Evolutionary conservation across 805 yeast species (phyloP), one percentile per base, ranked within the genome.

Genomic region (Wickerhamiella lipophila): DNA sequence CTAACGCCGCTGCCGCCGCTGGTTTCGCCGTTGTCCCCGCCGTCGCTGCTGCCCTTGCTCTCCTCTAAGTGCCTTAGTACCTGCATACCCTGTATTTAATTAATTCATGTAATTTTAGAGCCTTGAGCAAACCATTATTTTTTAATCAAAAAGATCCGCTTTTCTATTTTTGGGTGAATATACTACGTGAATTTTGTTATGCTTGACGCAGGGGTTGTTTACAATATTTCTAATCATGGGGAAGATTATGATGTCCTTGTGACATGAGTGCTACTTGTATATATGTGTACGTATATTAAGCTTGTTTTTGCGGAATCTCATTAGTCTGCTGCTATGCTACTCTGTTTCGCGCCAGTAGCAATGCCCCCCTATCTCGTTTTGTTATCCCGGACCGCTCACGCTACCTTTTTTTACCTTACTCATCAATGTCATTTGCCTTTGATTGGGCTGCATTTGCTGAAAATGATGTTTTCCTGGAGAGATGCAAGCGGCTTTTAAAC

Each of bases 371-470:
- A n/a, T n/a, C n/a, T n/a, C n/a, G n/a, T n/a, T n/a, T n/a, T n/a
- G n/a, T n/a, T 29, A 29, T 13, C 32, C 32, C 32, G 32, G 32
- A 29, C 32, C 32, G 32, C 32, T 29, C 32, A 13, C 26, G 26
- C 26, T 23, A 23, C 26, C 26, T 8, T 23, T 11, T 29, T 13
- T 32, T 11, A 15, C n/a, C 38, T 32, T n/a, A 32, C 21, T 38
- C 36, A 42, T 8, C 35, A 35, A 83, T 83, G 94, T 81, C 92
- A 6, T 83, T 85, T 59, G 75, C 79, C 52, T 79, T 83, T 54
- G 76, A 80, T 63, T 84, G 94, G 94, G 73, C 75, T 52, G 72
- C 83, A 7, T 70, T 84, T 36, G 85, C 83, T 54, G 72, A 78
- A 50, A 79, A 78, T 46, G 72, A 79, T 27, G 68, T 81, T 54